A percentile compares a stretch with the other conserved stretches of the same genome.
Conservation (phyloP, 1,139 yeast species). For the Sugiyamaella castrensis region DNA sequence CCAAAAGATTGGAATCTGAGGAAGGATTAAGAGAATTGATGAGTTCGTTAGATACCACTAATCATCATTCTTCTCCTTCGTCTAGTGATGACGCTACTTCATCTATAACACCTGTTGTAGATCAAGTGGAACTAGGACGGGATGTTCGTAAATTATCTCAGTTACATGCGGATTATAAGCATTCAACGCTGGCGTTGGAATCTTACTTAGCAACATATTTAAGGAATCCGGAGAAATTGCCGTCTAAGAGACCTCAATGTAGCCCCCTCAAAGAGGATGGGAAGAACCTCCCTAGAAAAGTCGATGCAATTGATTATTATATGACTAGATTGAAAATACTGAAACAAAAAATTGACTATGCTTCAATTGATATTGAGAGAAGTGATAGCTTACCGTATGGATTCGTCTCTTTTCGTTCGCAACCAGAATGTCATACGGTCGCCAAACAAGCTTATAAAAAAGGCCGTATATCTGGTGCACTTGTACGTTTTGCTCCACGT, state of each 20-base stretch:
- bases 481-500: slow-evolving; percentile 35
- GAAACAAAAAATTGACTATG: slow-evolving; percentile 31
- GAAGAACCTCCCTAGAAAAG: slow-evolving; percentile 19
- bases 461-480: slow-evolving; percentile 21
- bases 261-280: slow-evolving; percentile 27
- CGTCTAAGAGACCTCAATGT: slow-evolving; percentile 26
- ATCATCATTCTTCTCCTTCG: slow-evolving; percentile 22
- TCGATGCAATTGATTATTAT: slow-evolving; percentile 37
- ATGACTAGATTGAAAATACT: slow-evolving; percentile 26
- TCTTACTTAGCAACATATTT: slow-evolving; percentile 35
- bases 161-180: slow-evolving; percentile 32
- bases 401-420: slow-evolving; percentile 37
- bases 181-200: slow-evolving; percentile 33
- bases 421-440: slow-evolving; percentile 32
- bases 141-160: slow-evolving; percentile 32
- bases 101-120: slow-evolving; percentile 19
- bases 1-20: slow-evolving; percentile 30
- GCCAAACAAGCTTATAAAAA: slow-evolving; percentile 23
- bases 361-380: slow-evolving; percentile 27
- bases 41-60: slow-evolving; percentile 21
- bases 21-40: slow-evolving; percentile 30
- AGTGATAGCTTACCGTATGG: slow-evolving; percentile 35
- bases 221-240: slow-evolving; percentile 31
- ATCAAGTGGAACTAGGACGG: slow-evolving; percentile 37
- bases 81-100: neutral